These are phyloP conservation scores for Sambucus nigra DNA, from an alignment of 129 eudicot genomes.

Conservation along the genomic window DNA sequence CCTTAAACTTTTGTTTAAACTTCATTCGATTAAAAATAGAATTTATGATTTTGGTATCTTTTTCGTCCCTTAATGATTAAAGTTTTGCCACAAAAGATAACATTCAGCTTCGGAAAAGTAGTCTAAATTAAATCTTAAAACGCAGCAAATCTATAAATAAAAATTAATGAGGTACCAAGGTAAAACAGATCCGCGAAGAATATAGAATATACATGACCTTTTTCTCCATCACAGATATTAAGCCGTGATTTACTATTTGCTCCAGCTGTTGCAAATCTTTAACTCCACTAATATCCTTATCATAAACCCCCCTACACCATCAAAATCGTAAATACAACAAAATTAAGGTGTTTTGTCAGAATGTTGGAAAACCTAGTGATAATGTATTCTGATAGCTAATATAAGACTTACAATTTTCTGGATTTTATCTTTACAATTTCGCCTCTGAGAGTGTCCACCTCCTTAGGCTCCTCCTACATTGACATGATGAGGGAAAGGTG, in stretches of 20 bases:
- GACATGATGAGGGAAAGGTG: background rate
- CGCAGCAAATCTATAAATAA: too few species aligned
- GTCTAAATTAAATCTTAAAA: too few species aligned
- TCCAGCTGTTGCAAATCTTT: slow-evolving; percentile 22
- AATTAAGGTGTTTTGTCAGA: background rate
- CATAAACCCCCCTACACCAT: slow-evolving; percentile 28
- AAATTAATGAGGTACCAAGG: too few species aligned
- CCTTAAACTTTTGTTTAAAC: background rate
- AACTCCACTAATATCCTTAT: slow-evolving; percentile 20
- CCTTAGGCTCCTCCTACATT: slow-evolving; percentile 11
- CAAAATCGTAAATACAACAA: background rate
- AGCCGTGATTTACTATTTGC: slow-evolving; percentile 21
- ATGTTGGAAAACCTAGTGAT: background rate
- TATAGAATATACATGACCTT: slow-evolving; percentile 14
- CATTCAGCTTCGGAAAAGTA: too few species aligned
- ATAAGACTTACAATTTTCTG: slow-evolving; percentile 19
- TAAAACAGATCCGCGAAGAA: background rate
- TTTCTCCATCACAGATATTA: slow-evolving; percentile 21
- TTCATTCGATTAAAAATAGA: too few species aligned
- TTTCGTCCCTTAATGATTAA: background rate
- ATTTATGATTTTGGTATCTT: background rate
- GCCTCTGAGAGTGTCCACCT: slow-evolving; percentile 23
- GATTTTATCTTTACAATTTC: slow-evolving; percentile 23
- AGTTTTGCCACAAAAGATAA: background rate
- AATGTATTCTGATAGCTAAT: background rate